Percentiles rank a stretch among this genome's conserved stretches.
Conservation (phyloP, 192 early-diverging fungal species). For the Gorgonomyces haynaldii region DNA sequence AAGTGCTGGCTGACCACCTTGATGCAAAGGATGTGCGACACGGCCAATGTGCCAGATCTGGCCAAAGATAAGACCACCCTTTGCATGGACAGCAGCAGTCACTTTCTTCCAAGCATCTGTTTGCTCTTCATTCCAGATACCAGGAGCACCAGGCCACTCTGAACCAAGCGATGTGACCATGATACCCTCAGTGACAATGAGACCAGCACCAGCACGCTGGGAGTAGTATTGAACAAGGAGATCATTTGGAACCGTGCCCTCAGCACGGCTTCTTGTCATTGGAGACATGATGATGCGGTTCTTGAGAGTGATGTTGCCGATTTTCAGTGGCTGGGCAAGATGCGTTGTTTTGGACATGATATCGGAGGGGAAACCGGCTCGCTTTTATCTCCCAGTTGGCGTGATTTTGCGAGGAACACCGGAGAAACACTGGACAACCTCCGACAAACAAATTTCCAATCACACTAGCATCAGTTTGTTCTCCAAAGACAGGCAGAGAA, state of each 20-base stretch:
- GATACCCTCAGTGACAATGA: constrained; percentile 64
- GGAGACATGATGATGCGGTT: constrained; percentile 70
- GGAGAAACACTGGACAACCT: too few relatives aligned
- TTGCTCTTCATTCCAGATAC: constrained; percentile 77
- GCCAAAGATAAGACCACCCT: constrained; percentile 38
- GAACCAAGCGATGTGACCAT: constrained; percentile 65
- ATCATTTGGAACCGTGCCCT: constrained; percentile 17
- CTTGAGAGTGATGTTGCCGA: constrained; percentile 55
- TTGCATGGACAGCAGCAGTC: constrained; percentile 48
- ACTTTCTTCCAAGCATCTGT: constrained; percentile 43
- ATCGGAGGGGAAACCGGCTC: neutral
- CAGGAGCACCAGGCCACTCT: constrained; percentile 63
- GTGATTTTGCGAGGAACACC: too few relatives aligned
- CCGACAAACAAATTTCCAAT: too few relatives aligned
- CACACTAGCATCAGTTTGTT: too few relatives aligned
- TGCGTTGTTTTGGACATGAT: too few relatives aligned
- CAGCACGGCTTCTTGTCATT: constrained; percentile 46
- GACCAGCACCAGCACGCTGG: constrained; percentile 68
- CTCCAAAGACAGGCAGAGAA: too few relatives aligned
- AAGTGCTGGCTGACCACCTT: constrained; percentile 9
- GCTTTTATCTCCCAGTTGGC: too few relatives aligned
- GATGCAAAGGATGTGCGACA: constrained; percentile 40
- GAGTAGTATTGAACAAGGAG: constrained; percentile 30
- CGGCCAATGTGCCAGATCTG: constrained; percentile 79
- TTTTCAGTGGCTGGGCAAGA: constrained; percentile 56